phyloP scores from a whole-genome alignment of 306 rosid genomes.

The Dryas drummondii region DNA sequence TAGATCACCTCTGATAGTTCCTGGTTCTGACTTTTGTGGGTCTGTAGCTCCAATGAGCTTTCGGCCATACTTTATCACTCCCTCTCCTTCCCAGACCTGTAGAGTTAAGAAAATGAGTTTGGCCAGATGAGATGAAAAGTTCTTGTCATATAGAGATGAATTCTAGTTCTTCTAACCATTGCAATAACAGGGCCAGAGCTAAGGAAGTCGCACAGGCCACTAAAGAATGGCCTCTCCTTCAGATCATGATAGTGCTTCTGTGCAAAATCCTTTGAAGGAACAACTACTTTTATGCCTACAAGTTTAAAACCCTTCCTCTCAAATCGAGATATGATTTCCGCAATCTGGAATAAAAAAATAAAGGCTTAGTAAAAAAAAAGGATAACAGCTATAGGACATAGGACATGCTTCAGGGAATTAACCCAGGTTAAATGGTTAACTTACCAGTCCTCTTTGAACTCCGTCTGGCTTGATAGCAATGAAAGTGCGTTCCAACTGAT shows the following conservation, averaged over 20 bases:
- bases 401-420: not conserved
- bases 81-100: constrained; percentile 98
- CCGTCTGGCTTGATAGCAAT: constrained; percentile 98
- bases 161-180: constrained; percentile 64
- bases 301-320: constrained; percentile 91
- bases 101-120: constrained; percentile 3
- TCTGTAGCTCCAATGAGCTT: constrained; percentile 96
- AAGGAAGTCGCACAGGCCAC: constrained; percentile 81
- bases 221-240: constrained; percentile 85
- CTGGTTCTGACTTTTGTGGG: constrained; percentile 97
- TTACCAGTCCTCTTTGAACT: constrained; percentile 92
- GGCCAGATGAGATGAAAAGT: constrained; percentile 4
- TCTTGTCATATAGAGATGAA: constrained; percentile 7
- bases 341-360: constrained; percentile 45
- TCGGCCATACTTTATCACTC: constrained; percentile 81
- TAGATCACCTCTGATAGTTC: constrained; percentile 92
- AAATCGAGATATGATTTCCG: constrained; percentile 90
- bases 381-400: not conserved
- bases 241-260: constrained; percentile 89
- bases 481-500: constrained; percentile 83
- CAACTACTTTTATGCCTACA: constrained; percentile 75
- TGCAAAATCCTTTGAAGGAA: constrained; percentile 85
- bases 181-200: constrained; percentile 97
- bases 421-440: constrained; percentile 1
- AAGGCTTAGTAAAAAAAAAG: constrained; percentile 13